Evolutionary conservation across 306 rosid species (phyloP).

Genomic region (Ormosia emarginata): DNA sequence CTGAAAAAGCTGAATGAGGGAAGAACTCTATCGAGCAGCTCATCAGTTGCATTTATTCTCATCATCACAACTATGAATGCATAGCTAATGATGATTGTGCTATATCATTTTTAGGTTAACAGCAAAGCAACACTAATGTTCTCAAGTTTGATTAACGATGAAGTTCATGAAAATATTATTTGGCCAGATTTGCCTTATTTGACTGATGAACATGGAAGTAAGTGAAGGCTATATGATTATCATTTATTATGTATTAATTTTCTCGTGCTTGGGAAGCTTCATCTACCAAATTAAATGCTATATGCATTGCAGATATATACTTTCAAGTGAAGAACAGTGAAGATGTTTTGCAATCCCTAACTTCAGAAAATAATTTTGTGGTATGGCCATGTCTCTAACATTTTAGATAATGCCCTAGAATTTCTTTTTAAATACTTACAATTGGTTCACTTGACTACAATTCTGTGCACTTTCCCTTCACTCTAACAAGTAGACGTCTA

Average conservation of each 20-base stretch:
- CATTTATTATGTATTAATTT: constrained; percentile 6
- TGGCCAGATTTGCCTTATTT: constrained; percentile 96
- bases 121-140: constrained; percentile 91
- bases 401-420: background rate
- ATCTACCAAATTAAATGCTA: constrained; percentile 29
- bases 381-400: constrained; percentile 44
- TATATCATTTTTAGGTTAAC: constrained; percentile 63
- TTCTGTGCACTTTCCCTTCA: background rate
- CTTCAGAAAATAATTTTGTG: constrained; percentile 85
- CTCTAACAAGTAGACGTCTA: constrained; percentile 1
- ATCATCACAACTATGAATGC: constrained; percentile 10
- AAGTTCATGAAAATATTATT: constrained; percentile 73
- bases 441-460: background rate
- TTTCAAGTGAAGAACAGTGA: constrained; percentile 81
- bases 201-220: constrained; percentile 94
- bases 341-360: constrained; percentile 62
- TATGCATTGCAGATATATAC: constrained; percentile 71
- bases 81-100: constrained; percentile 39
- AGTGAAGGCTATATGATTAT: constrained; percentile 41
- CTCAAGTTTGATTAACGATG: constrained; percentile 61
- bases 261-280: constrained; percentile 18
- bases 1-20: constrained; percentile 9
- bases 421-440: background rate
- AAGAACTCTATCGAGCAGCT: constrained; percentile 1
- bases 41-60: background rate